These are phyloP conservation scores for Camellia sinensis DNA, from an alignment of 148 eudicot genomes.

Conservation along the genomic window DNA sequence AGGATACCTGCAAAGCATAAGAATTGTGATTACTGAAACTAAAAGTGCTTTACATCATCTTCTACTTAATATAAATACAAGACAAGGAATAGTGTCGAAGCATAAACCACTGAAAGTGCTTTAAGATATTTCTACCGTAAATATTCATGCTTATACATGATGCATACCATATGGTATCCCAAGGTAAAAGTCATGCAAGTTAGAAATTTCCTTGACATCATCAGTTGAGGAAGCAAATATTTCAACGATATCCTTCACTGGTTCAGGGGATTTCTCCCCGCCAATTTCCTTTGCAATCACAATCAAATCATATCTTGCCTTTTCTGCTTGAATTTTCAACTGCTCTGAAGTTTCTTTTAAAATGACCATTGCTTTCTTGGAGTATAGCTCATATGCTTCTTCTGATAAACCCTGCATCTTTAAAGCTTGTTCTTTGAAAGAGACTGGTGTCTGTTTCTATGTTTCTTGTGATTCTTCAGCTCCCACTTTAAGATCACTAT, in stretches of 20 bases:
- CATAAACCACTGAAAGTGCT: background rate
- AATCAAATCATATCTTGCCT: conserved; percentile 65
- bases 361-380: conserved; percentile 60
- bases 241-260: conserved; percentile 87
- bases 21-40: conserved; percentile 7
- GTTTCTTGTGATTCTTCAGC: conserved; percentile 72
- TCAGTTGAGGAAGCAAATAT: conserved; percentile 69
- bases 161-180: conserved; percentile 93
- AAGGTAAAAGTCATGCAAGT: conserved; percentile 73
- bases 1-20: conserved; percentile 53
- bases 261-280: conserved; percentile 80
- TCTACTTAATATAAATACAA: background rate
- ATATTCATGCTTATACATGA: background rate
- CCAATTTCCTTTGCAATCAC: conserved; percentile 59
- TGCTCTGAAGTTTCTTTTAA: conserved; percentile 70
- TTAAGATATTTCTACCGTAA: background rate
- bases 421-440: conserved; percentile 78
- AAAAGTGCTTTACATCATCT: background rate
- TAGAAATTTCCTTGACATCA: conserved; percentile 59
- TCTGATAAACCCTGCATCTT: conserved; percentile 76
- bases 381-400: conserved; percentile 85
- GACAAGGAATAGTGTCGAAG: conserved; percentile 4
- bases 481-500: conserved; percentile 36
- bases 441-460: conserved; percentile 64
- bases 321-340: conserved; percentile 80